A percentile compares a stretch with the other conserved stretches of the same genome.
Conservation (phyloP, 2,329 filamentous ascomycete genomes). For the Ascocoryne sarcoides region DNA sequence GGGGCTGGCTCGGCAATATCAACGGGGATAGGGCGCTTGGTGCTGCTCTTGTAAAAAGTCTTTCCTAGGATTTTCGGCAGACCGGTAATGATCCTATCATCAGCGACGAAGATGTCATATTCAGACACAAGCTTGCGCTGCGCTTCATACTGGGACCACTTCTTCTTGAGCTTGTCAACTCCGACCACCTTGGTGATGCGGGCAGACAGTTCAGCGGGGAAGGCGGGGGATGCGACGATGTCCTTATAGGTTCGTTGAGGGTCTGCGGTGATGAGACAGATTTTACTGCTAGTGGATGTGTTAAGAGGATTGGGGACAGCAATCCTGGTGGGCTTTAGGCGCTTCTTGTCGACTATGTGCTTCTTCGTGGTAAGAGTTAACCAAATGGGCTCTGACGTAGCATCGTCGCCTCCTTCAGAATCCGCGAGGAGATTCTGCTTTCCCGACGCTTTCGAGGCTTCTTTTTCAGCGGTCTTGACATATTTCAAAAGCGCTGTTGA, state of each 20-base stretch:
- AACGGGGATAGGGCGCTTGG: slow-evolving; percentile 82
- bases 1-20: slow-evolving; percentile 54
- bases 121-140: slow-evolving; percentile 74
- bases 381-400: slow-evolving; percentile 48
- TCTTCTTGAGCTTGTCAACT: slow-evolving; percentile 74
- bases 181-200: slow-evolving; percentile 72
- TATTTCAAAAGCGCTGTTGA: slow-evolving; percentile 53
- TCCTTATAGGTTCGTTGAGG: slow-evolving; percentile 86
- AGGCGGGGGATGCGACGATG: slow-evolving; percentile 64
- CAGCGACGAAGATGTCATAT: slow-evolving; percentile 89
- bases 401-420: slow-evolving; percentile 35
- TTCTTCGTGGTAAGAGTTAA: slow-evolving; percentile 56
- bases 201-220: slow-evolving; percentile 56
- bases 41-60: slow-evolving; percentile 77
- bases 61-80: slow-evolving; percentile 79
- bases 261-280: slow-evolving; percentile 80
- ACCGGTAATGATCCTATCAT: slow-evolving; percentile 70
- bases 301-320: slow-evolving; percentile 68
- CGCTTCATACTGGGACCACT: slow-evolving; percentile 83
- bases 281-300: slow-evolving; percentile 53
- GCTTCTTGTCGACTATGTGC: slow-evolving; percentile 61
- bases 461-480: slow-evolving; percentile 45
- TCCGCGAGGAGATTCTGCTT: slow-evolving; percentile 25
- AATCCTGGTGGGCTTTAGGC: slow-evolving; percentile 79
- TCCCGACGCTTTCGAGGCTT: slow-evolving; percentile 30